Evolutionary conservation across 2,329 filamentous ascomycete species (phyloP).

Genomic region (Apiospora kogelbergensis): DNA sequence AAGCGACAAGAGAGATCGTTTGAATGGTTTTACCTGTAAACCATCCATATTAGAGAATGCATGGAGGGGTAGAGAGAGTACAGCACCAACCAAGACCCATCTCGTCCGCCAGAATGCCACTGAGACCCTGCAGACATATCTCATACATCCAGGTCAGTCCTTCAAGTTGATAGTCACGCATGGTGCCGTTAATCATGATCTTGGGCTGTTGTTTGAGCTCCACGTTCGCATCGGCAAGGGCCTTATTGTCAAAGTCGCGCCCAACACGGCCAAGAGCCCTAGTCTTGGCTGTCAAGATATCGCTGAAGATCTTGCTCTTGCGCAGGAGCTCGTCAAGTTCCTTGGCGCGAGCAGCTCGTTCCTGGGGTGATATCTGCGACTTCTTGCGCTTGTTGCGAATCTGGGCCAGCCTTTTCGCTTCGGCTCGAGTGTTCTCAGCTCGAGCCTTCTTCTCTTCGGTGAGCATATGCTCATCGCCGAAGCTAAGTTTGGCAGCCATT

Average conservation of each 20-base stretch:
- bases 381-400: constrained; percentile 42
- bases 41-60: neutral
- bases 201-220: constrained; percentile 83
- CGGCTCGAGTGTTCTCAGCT: constrained; percentile 47
- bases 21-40: constrained; percentile 92
- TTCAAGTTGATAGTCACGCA: constrained; percentile 98
- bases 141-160: constrained; percentile 99
- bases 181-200: constrained; percentile 80
- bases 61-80: neutral
- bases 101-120: constrained; percentile 96
- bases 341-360: constrained; percentile 57
- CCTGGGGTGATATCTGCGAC: constrained; percentile 47
- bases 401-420: constrained; percentile 42
- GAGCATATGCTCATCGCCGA: constrained; percentile 32
- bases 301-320: constrained; percentile 61
- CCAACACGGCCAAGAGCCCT: constrained; percentile 62
- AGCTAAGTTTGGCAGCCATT: constrained; percentile 26
- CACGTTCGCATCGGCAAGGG: constrained; percentile 64
- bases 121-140: constrained; percentile 99
- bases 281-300: constrained; percentile 64
- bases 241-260: constrained; percentile 58
- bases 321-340: constrained; percentile 59
- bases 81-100: constrained; percentile 79
- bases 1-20: constrained; percentile 95
- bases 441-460: constrained; percentile 47